phyloP scores from a whole-genome alignment of 108 stramenopile genomes.

The Discostella stelligeroides region DNA sequence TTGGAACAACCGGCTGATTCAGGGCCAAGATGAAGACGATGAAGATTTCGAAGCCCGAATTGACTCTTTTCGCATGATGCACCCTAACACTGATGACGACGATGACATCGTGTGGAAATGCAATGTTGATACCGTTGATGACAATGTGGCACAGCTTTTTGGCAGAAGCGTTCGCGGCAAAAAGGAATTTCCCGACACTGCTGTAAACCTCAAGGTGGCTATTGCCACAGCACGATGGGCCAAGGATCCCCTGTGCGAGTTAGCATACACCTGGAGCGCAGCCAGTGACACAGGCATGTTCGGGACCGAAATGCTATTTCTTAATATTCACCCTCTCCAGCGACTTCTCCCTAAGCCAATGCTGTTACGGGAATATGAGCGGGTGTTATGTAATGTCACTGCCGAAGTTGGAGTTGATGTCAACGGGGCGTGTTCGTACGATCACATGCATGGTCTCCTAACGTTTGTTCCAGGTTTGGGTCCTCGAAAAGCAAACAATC shows the following conservation, averaged over 20 bases:
- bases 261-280: conserved; percentile 89
- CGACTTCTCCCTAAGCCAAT: conserved; percentile 74
- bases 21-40: conserved; percentile 90
- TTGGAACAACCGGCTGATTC: conserved; percentile 79
- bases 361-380: conserved; percentile 84
- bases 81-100: conserved; percentile 60
- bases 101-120: conserved; percentile 83
- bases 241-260: conserved; percentile 85
- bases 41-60: conserved; percentile 77
- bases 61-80: conserved; percentile 57
- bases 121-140: conserved; percentile 85
- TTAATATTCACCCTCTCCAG: conserved; percentile 92
- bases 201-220: conserved; percentile 76
- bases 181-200: conserved; percentile 91
- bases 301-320: conserved; percentile 87
- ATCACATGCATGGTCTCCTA: conserved; percentile 78
- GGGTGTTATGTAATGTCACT: conserved; percentile 81
- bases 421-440: conserved; percentile 70
- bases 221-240: conserved; percentile 87
- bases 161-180: conserved; percentile 84
- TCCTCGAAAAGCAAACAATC: conserved; percentile 89
- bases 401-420: conserved; percentile 91
- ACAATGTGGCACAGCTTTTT: conserved; percentile 82
- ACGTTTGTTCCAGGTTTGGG: conserved; percentile 95
- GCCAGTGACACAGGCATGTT: conserved; percentile 83